Evolutionary conservation across 768 basidiomycete species (phyloP), one percentile per base, ranked within the genome.

Genomic region (Suillus luteus): DNA sequence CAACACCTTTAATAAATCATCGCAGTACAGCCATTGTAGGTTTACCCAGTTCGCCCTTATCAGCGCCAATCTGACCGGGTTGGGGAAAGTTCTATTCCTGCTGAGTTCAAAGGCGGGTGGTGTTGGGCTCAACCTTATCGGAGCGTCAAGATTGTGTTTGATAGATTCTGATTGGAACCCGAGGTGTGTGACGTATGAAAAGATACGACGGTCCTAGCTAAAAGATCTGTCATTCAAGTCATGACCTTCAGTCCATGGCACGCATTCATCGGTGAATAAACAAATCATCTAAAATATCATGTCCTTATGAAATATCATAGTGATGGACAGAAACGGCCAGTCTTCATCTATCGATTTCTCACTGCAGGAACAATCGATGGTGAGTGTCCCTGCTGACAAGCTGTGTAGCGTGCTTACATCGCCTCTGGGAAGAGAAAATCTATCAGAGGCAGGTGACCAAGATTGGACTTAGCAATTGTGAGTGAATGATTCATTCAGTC

Each of bases 211-310:
- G 27, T 40, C 5, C 57, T 58, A 19, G 33, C 33, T 19, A 58
- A 31, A 17, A 10, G 17, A n/a, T 38, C 22, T n/a, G 43, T 62
- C 35, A 27, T 22, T 55, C 40, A 24, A 93, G 91, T 69, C 92
- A 92, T 69, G 97, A 99, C 77, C 75, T 95, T 19, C 97, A 99
- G 76, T 90, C 97, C 2, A 99, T 99, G 96, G 96, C 95, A 59
- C 86, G 96, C 57, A 96, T 96, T 72, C 93, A 96, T 76, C 85
- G 94, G 94, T 93, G 65, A 54, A 78, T 68, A 54, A 24, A 38
- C 6, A 64, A 27, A 60, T 44, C 24, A n/a, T 59, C 64, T 40
- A 24, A 62, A 59, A 19, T 19, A 52, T 52, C 33, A 55, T 67
- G 22, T 66, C 59, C 63, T 62, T 11, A 63, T 65, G 24, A 68